Conservation (phyloP, 495 filamentous ascomycete species). For the Apiosordaria backusii region DNA sequence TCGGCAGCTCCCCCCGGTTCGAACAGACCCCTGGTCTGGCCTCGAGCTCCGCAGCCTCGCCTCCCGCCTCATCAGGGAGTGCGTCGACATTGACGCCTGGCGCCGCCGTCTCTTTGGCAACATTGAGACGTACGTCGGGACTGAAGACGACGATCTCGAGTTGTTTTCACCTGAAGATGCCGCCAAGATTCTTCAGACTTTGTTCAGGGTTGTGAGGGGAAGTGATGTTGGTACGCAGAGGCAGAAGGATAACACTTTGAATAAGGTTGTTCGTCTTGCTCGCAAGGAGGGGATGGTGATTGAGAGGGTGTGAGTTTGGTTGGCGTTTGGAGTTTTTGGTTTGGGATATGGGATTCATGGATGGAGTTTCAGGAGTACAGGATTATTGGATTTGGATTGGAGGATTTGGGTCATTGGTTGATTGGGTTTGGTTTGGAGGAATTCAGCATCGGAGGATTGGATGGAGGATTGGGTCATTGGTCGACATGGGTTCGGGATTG, state of each 20-base stretch:
- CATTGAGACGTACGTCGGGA: background rate
- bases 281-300: background rate
- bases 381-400: background rate
- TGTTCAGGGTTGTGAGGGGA: background rate
- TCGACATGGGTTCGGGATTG: background rate
- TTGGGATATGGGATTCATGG: too few species aligned
- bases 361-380: too few species aligned
- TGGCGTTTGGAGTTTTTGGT: background rate
- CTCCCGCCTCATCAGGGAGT: background rate
- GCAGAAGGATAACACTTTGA: background rate
- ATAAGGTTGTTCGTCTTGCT: background rate
- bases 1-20: background rate
- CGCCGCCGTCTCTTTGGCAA: background rate
- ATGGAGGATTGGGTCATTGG: background rate
- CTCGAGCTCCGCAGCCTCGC: background rate
- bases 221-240: background rate
- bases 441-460: background rate
- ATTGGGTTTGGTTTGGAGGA: background rate
- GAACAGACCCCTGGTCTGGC: background rate
- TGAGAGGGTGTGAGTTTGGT: background rate
- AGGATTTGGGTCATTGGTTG: too few species aligned
- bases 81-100: background rate
- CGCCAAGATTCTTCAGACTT: background rate
- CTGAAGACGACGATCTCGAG: background rate
- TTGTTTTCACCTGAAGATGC: background rate